Conservation (phyloP, 805 yeast species). For the Cyberlindnera saturnus region DNA sequence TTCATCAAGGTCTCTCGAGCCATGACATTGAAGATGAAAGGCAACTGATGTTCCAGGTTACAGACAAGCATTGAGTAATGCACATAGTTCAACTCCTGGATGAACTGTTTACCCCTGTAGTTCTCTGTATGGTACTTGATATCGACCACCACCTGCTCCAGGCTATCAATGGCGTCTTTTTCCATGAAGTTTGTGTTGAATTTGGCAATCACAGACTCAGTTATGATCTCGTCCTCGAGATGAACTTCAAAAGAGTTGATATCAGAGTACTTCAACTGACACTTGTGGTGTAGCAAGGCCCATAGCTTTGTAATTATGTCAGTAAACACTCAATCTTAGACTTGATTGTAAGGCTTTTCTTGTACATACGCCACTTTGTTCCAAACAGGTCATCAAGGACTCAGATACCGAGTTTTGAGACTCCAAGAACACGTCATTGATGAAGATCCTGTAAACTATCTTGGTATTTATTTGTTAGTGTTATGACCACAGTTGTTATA, state of each 20-base stretch:
- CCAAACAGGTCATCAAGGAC: constrained; percentile 3
- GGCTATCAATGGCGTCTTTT: constrained; percentile 1
- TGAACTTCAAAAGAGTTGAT: constrained; percentile 9
- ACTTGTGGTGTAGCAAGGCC: constrained; percentile 2
- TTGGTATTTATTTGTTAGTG: constrained; percentile 1
- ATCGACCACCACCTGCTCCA: constrained; percentile 4
- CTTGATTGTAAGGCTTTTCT: too few species aligned
- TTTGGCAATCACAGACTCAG: constrained; percentile 4
- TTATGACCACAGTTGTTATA: neutral
- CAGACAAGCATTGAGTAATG: constrained; percentile 8
- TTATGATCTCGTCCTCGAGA: constrained; percentile 5
- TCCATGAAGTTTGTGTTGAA: constrained; percentile 6
- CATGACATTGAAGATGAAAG: constrained; percentile 26
- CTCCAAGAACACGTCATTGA: constrained; percentile 8
- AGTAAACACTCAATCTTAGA: neutral
- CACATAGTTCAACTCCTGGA: constrained; percentile 4
- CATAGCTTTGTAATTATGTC: constrained; percentile 1
- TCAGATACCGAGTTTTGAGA: constrained; percentile 9
- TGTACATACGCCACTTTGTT: neutral
- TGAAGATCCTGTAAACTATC: constrained; percentile 8
- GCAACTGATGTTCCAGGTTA: constrained; percentile 28
- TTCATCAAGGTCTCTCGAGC: constrained; percentile 17
- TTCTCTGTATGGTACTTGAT: constrained; percentile 7
- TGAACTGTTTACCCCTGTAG: neutral
- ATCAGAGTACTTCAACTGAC: constrained; percentile 5